Percentiles rank a stretch among this genome's conserved stretches.
Conservation (phyloP, 1,284 basidiomycete species). For the Malassezia pachydermatis region DNA sequence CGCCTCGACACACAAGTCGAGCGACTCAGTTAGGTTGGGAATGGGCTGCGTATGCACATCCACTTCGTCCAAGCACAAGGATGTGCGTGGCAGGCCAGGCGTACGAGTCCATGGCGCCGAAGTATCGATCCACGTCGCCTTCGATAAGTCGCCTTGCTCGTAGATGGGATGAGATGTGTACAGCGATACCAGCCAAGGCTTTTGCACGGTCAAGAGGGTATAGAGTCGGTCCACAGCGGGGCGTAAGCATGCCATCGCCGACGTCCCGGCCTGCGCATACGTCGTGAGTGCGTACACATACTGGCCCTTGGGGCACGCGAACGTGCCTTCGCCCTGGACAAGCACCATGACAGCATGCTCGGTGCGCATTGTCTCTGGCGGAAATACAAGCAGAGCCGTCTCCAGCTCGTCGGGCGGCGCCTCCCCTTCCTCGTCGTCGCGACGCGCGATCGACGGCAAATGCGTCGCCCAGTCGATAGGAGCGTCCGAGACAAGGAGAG, state of each 20-base stretch:
- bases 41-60: slow-evolving; percentile 48
- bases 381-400: slow-evolving; percentile 68
- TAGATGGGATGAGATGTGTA: slow-evolving; percentile 12
- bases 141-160: background rate
- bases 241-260: background rate
- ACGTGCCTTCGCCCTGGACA: slow-evolving; percentile 69
- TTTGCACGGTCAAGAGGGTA: background rate
- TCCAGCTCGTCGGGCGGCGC: slow-evolving; percentile 53
- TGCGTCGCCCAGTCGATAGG: slow-evolving; percentile 19
- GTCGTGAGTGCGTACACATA: slow-evolving; percentile 31
- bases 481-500: slow-evolving; percentile 22
- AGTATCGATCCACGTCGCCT: background rate
- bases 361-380: slow-evolving; percentile 54
- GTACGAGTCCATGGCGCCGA: slow-evolving; percentile 20
- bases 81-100: slow-evolving; percentile 43
- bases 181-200: slow-evolving; percentile 5
- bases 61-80: background rate
- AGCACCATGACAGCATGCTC: slow-evolving; percentile 54
- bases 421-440: background rate
- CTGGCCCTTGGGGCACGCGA: slow-evolving; percentile 65
- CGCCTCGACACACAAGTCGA: slow-evolving; percentile 50
- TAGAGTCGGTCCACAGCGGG: background rate
- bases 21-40: slow-evolving; percentile 52
- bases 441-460: too few species aligned
- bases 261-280: background rate